Percentiles rank a stretch among this genome's conserved stretches.
These are phyloP conservation scores for Colletotrichum eleusines DNA, from an alignment of 2,329 filamentous ascomycete genomes.

Conservation along the genomic window DNA sequence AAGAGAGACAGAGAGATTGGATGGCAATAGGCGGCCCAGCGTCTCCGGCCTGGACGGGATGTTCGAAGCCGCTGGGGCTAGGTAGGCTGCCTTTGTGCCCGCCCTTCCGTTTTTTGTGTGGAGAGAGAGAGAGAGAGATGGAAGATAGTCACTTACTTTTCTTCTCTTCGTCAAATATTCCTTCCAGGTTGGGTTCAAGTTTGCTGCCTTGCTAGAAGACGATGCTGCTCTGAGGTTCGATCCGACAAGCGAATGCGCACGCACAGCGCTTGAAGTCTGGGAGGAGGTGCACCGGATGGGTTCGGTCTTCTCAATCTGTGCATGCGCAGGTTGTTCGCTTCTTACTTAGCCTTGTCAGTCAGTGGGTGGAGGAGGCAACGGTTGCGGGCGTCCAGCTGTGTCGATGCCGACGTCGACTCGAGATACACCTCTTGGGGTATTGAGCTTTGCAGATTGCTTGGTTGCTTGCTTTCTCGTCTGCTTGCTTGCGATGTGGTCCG, in stretches of 20 bases:
- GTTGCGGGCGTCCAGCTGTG: slow-evolving; percentile 9
- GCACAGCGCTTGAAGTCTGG: background rate
- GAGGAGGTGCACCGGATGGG: background rate
- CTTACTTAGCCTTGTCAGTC: background rate
- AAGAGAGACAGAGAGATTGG: slow-evolving; percentile 30
- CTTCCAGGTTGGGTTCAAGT: background rate
- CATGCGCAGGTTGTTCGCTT: background rate
- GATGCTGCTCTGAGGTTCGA: background rate
- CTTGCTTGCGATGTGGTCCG: background rate
- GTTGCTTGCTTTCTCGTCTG: background rate
- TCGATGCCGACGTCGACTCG: background rate
- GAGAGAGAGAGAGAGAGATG: slow-evolving; percentile 17
- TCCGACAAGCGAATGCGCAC: background rate
- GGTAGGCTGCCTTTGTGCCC: background rate
- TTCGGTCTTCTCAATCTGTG: background rate
- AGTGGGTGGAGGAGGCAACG: background rate
- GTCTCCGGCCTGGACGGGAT: slow-evolving; percentile 30
- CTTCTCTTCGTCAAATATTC: background rate
- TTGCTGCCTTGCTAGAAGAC: slow-evolving; percentile 10
- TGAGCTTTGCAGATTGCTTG: background rate
- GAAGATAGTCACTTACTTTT: background rate
- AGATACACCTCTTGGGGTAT: background rate
- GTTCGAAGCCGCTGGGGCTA: slow-evolving; percentile 30
- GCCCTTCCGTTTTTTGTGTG: slow-evolving; percentile 4
- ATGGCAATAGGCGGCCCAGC: slow-evolving; percentile 32